Evolutionary conservation across 345 rosid genomes (phyloP), one percentile per base, ranked within the genome.

Genomic region (Pseudoturritis turrita): DNA sequence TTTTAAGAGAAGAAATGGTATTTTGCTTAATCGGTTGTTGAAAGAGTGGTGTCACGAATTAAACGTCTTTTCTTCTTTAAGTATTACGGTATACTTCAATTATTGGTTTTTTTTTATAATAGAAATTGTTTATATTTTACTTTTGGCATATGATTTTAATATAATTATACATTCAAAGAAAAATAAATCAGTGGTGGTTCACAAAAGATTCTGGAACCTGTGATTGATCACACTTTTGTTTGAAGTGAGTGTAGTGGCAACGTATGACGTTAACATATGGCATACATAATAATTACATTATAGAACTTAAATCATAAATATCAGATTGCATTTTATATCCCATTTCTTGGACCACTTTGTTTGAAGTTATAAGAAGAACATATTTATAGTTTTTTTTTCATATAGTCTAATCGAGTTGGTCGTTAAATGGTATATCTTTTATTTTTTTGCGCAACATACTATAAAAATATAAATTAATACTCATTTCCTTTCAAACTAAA

Each of bases 231-330:
- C 52, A 49, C 44, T 57, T 66, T 26, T 29, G 46, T 41, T 59
- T 59, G 54, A 59, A 29, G 73, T 50, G 62, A 59, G 62, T 51
- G 21, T 60, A 74, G 73, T 74, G 78, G 62, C 62, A 39, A 67
- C 62, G 36, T 40, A 31, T 47, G 78, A 74, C 68, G 73, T 67
- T 50, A 59, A 47, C 78, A 29, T 50, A 74, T 74, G 72, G 67
- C 60, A 22, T 50, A 50, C 46, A 36, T 28, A 10, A 59, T 74
- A 49, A 58, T 58, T 67, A 8, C 47, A 29, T 5, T 58, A 41
- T 41, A 15, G 47, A 67, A 37, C 49, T 41, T 31, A 28, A 33
- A 60, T 61, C 43, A 28, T 18, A 14, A 49, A 46, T 2, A 58
- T 66, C 50, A 43, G 19, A 29, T 60, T 51, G 31, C 73, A 59